Base-by-base conservation (phyloP, 2,329 filamentous ascomycete genomes). In the Colletotrichum spaethianum region DNA sequence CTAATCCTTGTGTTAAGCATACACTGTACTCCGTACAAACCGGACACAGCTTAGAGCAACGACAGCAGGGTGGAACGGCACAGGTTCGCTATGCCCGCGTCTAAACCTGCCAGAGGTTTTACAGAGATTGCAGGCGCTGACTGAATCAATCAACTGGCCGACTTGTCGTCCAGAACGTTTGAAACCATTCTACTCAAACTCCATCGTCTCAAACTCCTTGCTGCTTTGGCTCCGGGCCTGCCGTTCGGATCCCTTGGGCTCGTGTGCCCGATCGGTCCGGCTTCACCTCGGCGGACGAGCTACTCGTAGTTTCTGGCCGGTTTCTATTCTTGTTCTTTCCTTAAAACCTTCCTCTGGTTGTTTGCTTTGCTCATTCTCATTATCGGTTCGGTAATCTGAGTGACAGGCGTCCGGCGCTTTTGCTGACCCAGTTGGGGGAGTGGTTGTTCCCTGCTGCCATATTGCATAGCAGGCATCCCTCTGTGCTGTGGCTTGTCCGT, bases 1-100 rank as follows among this genome's bases (percentile, higher is more conserved):
- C 42, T 61, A 46, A n/a, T 38, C 14, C 52, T 26, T 36, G 40
- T 16, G n/a, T 57, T 44, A 36, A 57, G 38, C 38, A 65, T 55
- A 44, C 14, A 26, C 26, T 14, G 23, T 31, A 14, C 23, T 38
- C 18, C 3, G 23, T 28, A 20, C 44, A 33, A 48, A 18, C 33
- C 9, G 12, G 28, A 26, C 31, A 31, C 38, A 42, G n/a, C 36
- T 20, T 14, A 48, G 7, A 36, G 28, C 20, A 33, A 26, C 12
- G 18, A 46, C 11, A 33, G 18, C 26, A 46, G 26, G 18, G 18
- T 14, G 16, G 50, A 53, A 20, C 28, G 23, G 36, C 33, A 31
- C 11, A 52, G 23, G 33, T n/a, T 40, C 46, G 23, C 36, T 20
- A 23, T n/a, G 16, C 33, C 12, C 12, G 7, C 33, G 12, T 7